Conservation (phyloP, 192 early-diverging fungal genomes). For the Funneliformis mosseae region DNA sequence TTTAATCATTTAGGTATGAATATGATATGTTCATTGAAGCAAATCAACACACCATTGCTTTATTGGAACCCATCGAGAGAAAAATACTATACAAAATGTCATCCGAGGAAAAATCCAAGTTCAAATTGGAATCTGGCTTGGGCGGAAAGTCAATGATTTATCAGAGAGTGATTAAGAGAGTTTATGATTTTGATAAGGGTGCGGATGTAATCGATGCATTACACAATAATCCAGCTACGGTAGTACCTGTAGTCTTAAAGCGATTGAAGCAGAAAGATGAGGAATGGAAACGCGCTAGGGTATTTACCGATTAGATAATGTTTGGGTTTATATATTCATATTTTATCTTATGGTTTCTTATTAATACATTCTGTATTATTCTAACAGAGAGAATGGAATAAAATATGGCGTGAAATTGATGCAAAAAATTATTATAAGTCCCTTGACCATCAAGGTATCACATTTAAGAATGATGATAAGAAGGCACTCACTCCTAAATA, state of each 20-base stretch:
- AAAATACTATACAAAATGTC: conserved; percentile 79
- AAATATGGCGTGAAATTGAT: conserved; percentile 96
- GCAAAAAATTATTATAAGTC: conserved; percentile 92
- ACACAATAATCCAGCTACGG: conserved; percentile 87
- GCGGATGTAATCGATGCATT: conserved; percentile 89
- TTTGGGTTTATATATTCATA: background rate
- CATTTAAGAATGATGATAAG: conserved; percentile 86
- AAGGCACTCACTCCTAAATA: conserved; percentile 78
- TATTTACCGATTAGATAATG: conserved; percentile 33
- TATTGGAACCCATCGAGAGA: conserved; percentile 88
- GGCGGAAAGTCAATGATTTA: conserved; percentile 89
- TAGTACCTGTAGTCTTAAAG: conserved; percentile 91
- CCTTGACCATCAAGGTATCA: conserved; percentile 92
- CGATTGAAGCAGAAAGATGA: conserved; percentile 98
- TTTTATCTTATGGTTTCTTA: background rate
- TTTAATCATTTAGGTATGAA: conserved; percentile 56
- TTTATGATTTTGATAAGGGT: conserved; percentile 88
- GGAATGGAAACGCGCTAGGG: conserved; percentile 91
- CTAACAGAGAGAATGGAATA: conserved; percentile 88
- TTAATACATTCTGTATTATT: background rate
- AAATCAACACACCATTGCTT: conserved; percentile 84
- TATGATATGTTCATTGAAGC: conserved; percentile 98
- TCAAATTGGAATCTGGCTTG: conserved; percentile 75
- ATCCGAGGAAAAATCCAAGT: conserved; percentile 70
- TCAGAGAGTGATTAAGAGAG: conserved; percentile 90